Evolutionary conservation across 495 filamentous ascomycete genomes (phyloP).

Genomic region (Clohesyomyces aquaticus): DNA sequence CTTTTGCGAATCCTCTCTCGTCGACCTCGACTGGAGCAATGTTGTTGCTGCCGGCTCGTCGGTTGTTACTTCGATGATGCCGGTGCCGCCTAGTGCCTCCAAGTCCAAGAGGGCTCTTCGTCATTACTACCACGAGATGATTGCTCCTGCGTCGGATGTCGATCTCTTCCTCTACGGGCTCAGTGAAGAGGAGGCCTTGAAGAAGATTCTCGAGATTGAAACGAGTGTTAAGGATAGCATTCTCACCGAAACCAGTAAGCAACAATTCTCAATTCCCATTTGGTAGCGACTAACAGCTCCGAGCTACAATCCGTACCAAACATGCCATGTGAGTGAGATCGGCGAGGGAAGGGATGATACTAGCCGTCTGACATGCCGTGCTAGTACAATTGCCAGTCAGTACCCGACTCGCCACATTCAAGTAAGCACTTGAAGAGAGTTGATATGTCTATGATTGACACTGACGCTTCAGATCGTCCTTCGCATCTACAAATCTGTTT

Average conservation of each 20-base stretch:
- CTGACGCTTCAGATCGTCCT: constrained; percentile 66
- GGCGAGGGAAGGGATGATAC: too few relatives aligned
- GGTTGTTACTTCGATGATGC: constrained; percentile 72
- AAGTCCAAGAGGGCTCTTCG: constrained; percentile 67
- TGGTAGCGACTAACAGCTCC: not conserved
- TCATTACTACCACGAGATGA: constrained; percentile 76
- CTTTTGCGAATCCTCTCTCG: constrained; percentile 69
- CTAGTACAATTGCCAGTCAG: constrained; percentile 71
- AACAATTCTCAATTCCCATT: not conserved
- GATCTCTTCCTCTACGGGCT: constrained; percentile 83
- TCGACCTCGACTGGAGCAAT: constrained; percentile 75
- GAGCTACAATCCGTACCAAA: constrained; percentile 71
- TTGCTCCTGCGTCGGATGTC: constrained; percentile 81
- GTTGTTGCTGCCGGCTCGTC: constrained; percentile 76
- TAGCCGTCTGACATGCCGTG: not conserved
- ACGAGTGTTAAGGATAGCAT: constrained; percentile 68
- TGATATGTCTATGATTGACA: not conserved
- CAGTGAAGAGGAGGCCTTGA: constrained; percentile 68
- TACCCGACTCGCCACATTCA: constrained; percentile 77
- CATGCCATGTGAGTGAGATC: constrained; percentile 60
- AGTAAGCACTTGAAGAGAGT: not conserved
- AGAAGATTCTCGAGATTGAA: constrained; percentile 83
- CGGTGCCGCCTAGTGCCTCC: constrained; percentile 67
- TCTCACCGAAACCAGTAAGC: constrained; percentile 65
- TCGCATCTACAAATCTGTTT: constrained; percentile 76